Evolutionary conservation across 2,329 filamentous ascomycete species (phyloP).

Genomic region (Phyllachora maydis): DNA sequence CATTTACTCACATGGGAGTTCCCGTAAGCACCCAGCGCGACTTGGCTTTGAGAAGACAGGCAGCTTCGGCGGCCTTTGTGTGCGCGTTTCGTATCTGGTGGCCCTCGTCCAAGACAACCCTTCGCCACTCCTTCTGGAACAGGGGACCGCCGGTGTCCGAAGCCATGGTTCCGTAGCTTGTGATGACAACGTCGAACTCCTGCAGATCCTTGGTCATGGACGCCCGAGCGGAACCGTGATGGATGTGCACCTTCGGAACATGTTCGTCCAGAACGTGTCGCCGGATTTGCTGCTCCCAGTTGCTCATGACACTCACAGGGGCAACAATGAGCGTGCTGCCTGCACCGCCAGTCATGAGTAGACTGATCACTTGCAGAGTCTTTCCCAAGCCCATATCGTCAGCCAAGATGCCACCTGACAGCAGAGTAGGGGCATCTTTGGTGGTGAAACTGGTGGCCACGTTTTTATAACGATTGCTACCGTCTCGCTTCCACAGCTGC

Average conservation of each 20-base stretch:
- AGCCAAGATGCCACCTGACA: constrained; percentile 67
- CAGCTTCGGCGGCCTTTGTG: constrained; percentile 52
- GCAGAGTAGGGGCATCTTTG: constrained; percentile 33
- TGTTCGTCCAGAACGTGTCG: constrained; percentile 47
- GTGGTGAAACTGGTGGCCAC: constrained; percentile 52
- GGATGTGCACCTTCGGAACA: constrained; percentile 46
- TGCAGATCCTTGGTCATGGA: constrained; percentile 36
- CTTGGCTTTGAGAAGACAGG: constrained; percentile 41
- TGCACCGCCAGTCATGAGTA: constrained; percentile 39
- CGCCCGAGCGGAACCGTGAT: constrained; percentile 45
- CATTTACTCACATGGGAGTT: too few relatives aligned
- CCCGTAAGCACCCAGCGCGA: constrained; percentile 66
- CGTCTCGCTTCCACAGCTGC: constrained; percentile 55
- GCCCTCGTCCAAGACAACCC: constrained; percentile 66
- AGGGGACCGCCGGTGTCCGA: constrained; percentile 31
- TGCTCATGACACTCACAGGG: constrained; percentile 74
- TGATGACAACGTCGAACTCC: constrained; percentile 58
- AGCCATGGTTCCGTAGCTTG: constrained; percentile 61
- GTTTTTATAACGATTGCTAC: constrained; percentile 32
- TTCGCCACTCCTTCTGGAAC: constrained; percentile 44
- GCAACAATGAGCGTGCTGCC: constrained; percentile 61
- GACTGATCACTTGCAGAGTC: constrained; percentile 66
- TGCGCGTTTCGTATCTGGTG: constrained; percentile 63
- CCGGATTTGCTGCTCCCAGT: constrained; percentile 66
- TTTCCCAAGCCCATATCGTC: constrained; percentile 91